Evolutionary conservation across 2,329 filamentous ascomycete species (phyloP).

Genomic region (Pseudocercospora ulei): DNA sequence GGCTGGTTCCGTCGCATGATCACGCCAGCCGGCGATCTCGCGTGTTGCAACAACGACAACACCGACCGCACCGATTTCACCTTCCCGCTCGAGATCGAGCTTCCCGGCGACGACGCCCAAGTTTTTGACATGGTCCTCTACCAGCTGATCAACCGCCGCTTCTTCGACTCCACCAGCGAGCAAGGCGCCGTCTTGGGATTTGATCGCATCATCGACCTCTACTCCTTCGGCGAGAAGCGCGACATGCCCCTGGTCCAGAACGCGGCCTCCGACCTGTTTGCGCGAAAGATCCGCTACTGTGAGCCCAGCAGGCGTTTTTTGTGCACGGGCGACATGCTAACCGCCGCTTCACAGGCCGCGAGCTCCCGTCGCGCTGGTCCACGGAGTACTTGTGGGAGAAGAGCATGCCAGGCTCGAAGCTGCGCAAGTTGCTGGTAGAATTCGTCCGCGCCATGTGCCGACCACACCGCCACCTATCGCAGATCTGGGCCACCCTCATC

Average conservation of each 20-base stretch:
- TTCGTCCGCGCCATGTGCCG: slow-evolving; percentile 16
- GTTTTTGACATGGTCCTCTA: slow-evolving; percentile 12
- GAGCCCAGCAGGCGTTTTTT: not conserved
- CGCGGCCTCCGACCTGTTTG: slow-evolving; percentile 12
- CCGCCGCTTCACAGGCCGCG: not conserved
- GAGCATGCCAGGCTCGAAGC: slow-evolving; percentile 6
- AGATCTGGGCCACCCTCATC: slow-evolving; percentile 11
- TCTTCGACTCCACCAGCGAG: slow-evolving; percentile 6
- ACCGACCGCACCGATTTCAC: not conserved
- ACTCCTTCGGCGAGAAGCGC: slow-evolving; percentile 11
- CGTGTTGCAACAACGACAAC: not conserved
- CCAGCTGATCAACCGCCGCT: slow-evolving; percentile 10
- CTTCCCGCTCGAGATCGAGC: slow-evolving; percentile 8
- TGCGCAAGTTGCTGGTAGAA: slow-evolving; percentile 14
- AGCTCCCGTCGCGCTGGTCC: slow-evolving; percentile 14
- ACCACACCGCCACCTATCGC: slow-evolving; percentile 7
- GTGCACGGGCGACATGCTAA: too few relatives aligned
- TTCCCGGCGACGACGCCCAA: slow-evolving; percentile 13
- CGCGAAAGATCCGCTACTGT: slow-evolving; percentile 8
- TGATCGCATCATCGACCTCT: slow-evolving; percentile 17
- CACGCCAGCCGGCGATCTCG: too few relatives aligned
- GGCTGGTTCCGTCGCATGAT: slow-evolving; percentile 10
- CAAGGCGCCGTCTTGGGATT: slow-evolving; percentile 10
- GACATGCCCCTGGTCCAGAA: slow-evolving; percentile 20
- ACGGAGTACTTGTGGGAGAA: slow-evolving; percentile 16